Evolutionary conservation across 345 rosid species (phyloP).

Genomic region (Lepidium aucheri): DNA sequence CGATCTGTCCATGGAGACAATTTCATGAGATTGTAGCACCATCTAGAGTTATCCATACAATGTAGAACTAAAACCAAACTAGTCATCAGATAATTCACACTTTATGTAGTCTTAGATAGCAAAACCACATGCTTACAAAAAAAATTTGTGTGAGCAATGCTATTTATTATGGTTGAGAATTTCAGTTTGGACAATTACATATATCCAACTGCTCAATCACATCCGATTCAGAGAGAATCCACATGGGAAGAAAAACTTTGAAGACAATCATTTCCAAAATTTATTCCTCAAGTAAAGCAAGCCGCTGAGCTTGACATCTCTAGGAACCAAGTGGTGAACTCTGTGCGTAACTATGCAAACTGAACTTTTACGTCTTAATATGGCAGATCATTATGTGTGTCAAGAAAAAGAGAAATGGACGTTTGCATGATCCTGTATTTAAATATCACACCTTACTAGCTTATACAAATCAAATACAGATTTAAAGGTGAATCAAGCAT

Average conservation of each 20-base stretch:
- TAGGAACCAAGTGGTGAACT: constrained; percentile 4
- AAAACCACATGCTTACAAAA: not conserved
- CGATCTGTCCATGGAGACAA: constrained; percentile 48
- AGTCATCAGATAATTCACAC: not conserved
- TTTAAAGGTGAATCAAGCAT: too few relatives aligned
- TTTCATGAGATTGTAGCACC: not conserved
- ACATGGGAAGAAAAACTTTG: not conserved
- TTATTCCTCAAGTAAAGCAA: not conserved
- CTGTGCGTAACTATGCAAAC: not conserved
- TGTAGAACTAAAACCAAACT: not conserved
- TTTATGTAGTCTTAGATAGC: not conserved
- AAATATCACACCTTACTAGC: not conserved
- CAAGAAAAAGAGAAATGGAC: not conserved
- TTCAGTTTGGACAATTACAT: not conserved
- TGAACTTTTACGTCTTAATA: not conserved
- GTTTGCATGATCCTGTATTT: not conserved
- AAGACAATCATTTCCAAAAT: not conserved
- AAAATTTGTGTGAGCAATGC: not conserved
- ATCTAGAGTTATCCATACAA: not conserved
- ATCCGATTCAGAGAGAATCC: not conserved
- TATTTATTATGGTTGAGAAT: not conserved
- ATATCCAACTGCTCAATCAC: not conserved
- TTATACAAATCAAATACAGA: too few relatives aligned
- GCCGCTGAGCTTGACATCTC: constrained; percentile 3
- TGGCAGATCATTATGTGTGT: not conserved